A percentile compares a stretch with the other conserved stretches of the same genome.
Evolutionary conservation across 2,329 filamentous ascomycete species (phyloP).

Genomic region (Ciborinia camelliae): DNA sequence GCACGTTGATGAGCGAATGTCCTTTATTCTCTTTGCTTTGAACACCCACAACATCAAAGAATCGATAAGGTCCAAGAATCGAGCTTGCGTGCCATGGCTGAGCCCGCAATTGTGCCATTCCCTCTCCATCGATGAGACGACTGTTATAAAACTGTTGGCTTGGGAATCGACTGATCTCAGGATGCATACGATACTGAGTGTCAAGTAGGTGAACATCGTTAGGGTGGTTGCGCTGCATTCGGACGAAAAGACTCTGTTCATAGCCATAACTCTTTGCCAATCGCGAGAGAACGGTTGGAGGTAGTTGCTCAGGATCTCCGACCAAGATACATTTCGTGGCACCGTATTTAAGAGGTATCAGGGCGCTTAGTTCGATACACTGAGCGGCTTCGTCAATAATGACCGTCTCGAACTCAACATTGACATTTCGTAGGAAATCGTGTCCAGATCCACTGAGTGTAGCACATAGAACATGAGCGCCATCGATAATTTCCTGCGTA

Average conservation of each 20-base stretch:
- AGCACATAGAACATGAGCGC: slow-evolving; percentile 88
- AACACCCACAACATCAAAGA: slow-evolving; percentile 91
- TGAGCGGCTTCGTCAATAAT: slow-evolving; percentile 98
- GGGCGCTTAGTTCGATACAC: slow-evolving; percentile 92
- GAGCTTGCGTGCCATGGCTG: slow-evolving; percentile 82
- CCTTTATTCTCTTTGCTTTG: slow-evolving; percentile 78
- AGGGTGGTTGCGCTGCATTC: slow-evolving; percentile 92
- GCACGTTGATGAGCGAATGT: slow-evolving; percentile 84
- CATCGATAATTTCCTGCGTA: slow-evolving; percentile 87
- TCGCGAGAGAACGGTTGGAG: slow-evolving; percentile 91
- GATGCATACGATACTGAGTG: slow-evolving; percentile 98
- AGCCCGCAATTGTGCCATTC: slow-evolving; percentile 73
- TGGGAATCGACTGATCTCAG: slow-evolving; percentile 88
- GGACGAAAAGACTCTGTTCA: slow-evolving; percentile 95
- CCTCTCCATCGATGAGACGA: slow-evolving; percentile 75
- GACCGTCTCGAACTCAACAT: slow-evolving; percentile 96
- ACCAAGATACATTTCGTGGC: slow-evolving; percentile 96
- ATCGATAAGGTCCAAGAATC: slow-evolving; percentile 87
- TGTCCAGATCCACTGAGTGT: slow-evolving; percentile 95
- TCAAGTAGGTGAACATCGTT: slow-evolving; percentile 91
- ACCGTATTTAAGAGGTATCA: slow-evolving; percentile 96
- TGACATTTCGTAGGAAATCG: slow-evolving; percentile 80
- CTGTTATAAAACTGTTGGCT: slow-evolving; percentile 91
- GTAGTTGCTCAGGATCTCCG: slow-evolving; percentile 94
- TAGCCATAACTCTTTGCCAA: slow-evolving; percentile 91